These are phyloP conservation scores for Helicostylum pulchrum DNA, from an alignment of 192 early-diverging fungal species.

Conservation along the genomic window DNA sequence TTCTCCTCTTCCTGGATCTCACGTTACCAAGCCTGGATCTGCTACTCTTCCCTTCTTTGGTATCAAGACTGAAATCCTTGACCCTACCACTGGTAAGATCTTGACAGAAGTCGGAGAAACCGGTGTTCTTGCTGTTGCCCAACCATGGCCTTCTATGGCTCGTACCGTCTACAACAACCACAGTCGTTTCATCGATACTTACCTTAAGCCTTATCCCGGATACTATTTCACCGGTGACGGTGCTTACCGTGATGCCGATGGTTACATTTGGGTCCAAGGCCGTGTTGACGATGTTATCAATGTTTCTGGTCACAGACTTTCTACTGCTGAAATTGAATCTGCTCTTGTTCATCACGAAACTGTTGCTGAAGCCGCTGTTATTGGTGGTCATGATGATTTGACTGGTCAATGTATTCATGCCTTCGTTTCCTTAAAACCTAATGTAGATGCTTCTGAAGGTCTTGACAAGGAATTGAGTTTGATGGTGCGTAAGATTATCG, in stretches of 20 bases:
- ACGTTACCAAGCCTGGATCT: slow-evolving; percentile 89
- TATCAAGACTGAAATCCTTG: slow-evolving; percentile 80
- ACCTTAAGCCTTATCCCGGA: slow-evolving; percentile 82
- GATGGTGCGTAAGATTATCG: slow-evolving; percentile 83
- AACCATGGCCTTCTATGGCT: slow-evolving; percentile 88
- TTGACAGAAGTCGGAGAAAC: slow-evolving; percentile 79
- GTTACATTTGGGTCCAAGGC: slow-evolving; percentile 94
- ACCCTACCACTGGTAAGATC: slow-evolving; percentile 82
- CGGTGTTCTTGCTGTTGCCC: slow-evolving; percentile 87
- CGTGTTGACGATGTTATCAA: slow-evolving; percentile 90
- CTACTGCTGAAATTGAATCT: slow-evolving; percentile 91
- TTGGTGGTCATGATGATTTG: slow-evolving; percentile 81
- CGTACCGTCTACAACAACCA: slow-evolving; percentile 90
- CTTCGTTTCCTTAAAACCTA: slow-evolving; percentile 76
- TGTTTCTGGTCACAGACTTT: slow-evolving; percentile 90
- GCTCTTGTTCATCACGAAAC: slow-evolving; percentile 76
- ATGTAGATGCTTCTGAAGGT: slow-evolving; percentile 43
- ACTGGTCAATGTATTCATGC: slow-evolving; percentile 88
- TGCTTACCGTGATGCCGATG: slow-evolving; percentile 84
- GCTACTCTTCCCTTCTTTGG: slow-evolving; percentile 97
- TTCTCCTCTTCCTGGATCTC: slow-evolving; percentile 86
- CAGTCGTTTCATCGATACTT: slow-evolving; percentile 87
- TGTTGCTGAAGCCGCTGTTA: slow-evolving; percentile 88
- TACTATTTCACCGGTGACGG: slow-evolving; percentile 98
- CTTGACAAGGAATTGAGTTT: slow-evolving; percentile 59